Conservation (phyloP, 2,329 filamentous ascomycete species). For the Mollisiaceae sp. region DNA sequence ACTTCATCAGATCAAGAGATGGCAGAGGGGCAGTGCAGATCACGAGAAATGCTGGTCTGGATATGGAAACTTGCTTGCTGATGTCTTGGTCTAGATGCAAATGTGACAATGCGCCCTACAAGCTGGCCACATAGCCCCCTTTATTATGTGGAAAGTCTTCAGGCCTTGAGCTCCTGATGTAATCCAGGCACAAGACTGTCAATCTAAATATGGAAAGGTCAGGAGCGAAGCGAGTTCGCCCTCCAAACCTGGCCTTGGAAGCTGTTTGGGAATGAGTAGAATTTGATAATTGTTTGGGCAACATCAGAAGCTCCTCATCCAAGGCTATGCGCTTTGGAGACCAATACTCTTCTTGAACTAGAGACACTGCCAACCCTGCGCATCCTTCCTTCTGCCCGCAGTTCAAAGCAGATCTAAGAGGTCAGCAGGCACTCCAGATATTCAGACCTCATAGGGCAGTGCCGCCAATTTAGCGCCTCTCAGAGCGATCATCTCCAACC, state of each 20-base stretch:
- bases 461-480: constrained; percentile 14
- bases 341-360: constrained; percentile 10
- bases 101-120: not conserved
- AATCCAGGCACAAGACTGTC: constrained; percentile 20
- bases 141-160: not conserved
- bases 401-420: constrained; percentile 16
- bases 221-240: not conserved
- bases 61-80: constrained; percentile 6
- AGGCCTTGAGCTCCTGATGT: not conserved
- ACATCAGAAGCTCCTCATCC: constrained; percentile 1
- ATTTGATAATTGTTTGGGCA: constrained; percentile 8
- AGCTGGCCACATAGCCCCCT: constrained; percentile 10
- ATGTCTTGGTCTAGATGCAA: constrained; percentile 2
- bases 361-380: constrained; percentile 13
- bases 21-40: constrained; percentile 5
- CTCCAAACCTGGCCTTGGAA: not conserved
- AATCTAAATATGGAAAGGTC: constrained; percentile 20
- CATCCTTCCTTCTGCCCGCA: constrained; percentile 10
- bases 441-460: constrained; percentile 16
- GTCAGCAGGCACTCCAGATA: constrained; percentile 29
- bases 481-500: constrained; percentile 16
- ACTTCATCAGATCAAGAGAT: not conserved
- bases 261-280: not conserved
- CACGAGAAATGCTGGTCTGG: not conserved
- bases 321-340: not conserved